Evolutionary conservation across 768 basidiomycete genomes (phyloP).

Genomic region (Suillus weaverae): DNA sequence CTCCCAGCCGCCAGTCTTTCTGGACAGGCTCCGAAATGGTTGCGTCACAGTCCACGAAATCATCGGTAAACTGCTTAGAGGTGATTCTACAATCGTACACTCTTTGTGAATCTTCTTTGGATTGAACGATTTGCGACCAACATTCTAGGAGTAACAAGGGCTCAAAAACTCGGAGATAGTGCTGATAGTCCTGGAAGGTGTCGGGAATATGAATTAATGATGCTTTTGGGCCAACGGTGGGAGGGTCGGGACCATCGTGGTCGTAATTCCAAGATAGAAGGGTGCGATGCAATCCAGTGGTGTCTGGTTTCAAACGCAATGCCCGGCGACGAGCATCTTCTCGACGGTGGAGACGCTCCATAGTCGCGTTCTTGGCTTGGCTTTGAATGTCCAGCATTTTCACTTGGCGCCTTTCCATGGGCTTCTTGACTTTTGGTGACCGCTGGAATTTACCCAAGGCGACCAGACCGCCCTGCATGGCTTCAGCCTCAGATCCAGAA

Average conservation of each 20-base stretch:
- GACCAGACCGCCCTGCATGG: constrained; percentile 45
- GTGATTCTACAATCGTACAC: constrained; percentile 62
- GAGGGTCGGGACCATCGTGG: constrained; percentile 61
- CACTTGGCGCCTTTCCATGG: constrained; percentile 58
- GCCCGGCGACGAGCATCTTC: constrained; percentile 62
- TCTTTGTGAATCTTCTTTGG: constrained; percentile 65
- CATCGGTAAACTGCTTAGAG: constrained; percentile 71
- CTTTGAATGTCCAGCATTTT: constrained; percentile 59
- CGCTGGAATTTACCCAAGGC: constrained; percentile 60
- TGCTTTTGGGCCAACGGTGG: constrained; percentile 40
- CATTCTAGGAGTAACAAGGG: constrained; percentile 86
- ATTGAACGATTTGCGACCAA: constrained; percentile 83
- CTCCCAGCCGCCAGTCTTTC: constrained; percentile 73
- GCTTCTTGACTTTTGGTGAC: constrained; percentile 59
- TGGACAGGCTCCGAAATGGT: constrained; percentile 56
- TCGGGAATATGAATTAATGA: constrained; percentile 54
- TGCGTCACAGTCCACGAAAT: constrained; percentile 81
- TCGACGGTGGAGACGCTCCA: constrained; percentile 52
- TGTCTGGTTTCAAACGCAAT: constrained; percentile 78
- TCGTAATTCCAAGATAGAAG: constrained; percentile 89
- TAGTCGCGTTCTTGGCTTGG: constrained; percentile 40
- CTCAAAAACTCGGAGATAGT: constrained; percentile 77
- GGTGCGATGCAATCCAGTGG: constrained; percentile 71
- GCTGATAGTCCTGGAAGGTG: constrained; percentile 58
- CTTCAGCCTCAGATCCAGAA: constrained; percentile 49